These are phyloP conservation scores for Colletotrichum coccodes DNA, from an alignment of 2,329 filamentous ascomycete genomes.

Conservation along the genomic window DNA sequence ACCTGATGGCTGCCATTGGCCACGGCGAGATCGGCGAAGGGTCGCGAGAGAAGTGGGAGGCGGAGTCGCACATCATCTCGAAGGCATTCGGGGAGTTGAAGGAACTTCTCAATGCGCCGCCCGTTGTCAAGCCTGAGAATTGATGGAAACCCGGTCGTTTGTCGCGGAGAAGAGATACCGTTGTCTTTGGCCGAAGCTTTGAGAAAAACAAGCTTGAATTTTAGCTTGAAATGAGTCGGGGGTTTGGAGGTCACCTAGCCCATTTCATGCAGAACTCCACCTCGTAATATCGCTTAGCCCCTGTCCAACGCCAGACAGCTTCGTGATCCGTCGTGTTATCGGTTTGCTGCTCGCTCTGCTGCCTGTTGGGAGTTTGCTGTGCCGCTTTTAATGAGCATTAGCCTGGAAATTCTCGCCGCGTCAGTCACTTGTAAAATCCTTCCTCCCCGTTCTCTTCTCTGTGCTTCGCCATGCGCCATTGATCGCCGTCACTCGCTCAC, in stretches of 20 bases:
- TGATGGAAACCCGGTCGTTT: background rate
- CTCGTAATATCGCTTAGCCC: constrained; percentile 21
- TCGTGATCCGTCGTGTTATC: background rate
- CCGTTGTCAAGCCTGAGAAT: background rate
- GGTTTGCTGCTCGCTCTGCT: constrained; percentile 1
- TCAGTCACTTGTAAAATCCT: background rate
- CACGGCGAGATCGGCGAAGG: constrained; percentile 37
- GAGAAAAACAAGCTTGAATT: background rate
- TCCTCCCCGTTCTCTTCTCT: background rate
- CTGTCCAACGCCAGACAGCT: background rate
- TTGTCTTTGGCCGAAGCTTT: background rate
- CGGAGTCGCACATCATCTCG: constrained; percentile 30
- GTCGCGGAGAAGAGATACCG: background rate
- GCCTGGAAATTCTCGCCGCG: background rate
- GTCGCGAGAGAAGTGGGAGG: constrained; percentile 37
- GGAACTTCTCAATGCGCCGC: constrained; percentile 34
- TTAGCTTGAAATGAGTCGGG: background rate
- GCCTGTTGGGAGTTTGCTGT: constrained; percentile 8
- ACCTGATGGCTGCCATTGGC: constrained; percentile 35
- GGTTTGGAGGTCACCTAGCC: background rate
- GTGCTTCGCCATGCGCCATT: background rate
- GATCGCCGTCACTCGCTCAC: background rate
- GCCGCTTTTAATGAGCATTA: constrained; percentile 1
- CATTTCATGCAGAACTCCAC: background rate
- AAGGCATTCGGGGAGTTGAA: constrained; percentile 40